Evolutionary conservation across 768 basidiomycete genomes (phyloP).

Genomic region (Suillus fuscotomentosus): DNA sequence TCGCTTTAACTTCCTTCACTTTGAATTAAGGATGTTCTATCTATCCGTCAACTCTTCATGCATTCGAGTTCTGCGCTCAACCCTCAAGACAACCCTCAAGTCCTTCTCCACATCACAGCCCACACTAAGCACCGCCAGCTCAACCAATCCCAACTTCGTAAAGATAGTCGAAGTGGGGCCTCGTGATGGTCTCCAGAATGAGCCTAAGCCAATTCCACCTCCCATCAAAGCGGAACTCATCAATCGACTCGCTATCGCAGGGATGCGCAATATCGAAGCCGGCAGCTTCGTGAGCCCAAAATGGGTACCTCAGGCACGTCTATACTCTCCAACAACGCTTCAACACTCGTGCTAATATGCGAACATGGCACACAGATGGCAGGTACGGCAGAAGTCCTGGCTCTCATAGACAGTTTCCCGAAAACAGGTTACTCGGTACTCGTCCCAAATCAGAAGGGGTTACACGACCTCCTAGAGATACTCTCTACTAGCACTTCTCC

Average conservation of each 20-base stretch:
- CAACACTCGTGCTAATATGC: neutral
- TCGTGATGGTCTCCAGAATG: conserved; percentile 90
- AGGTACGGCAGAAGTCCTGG: conserved; percentile 75
- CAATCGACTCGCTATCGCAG: conserved; percentile 67
- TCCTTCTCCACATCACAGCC: conserved; percentile 1
- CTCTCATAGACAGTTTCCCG: conserved; percentile 48
- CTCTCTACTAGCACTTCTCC: conserved; percentile 34
- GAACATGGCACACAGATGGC: conserved; percentile 63
- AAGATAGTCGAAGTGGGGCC: conserved; percentile 88
- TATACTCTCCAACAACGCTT: neutral
- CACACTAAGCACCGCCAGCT: neutral
- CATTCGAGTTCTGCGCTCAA: neutral
- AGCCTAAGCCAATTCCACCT: conserved; percentile 69
- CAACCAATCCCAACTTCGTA: conserved; percentile 11
- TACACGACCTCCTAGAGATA: conserved; percentile 64
- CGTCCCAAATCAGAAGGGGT: conserved; percentile 76
- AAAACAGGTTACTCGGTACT: conserved; percentile 76
- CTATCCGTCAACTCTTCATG: neutral
- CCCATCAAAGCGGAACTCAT: conserved; percentile 80
- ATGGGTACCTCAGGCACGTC: conserved; percentile 85
- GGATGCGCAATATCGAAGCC: conserved; percentile 69
- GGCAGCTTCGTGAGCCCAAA: conserved; percentile 93
- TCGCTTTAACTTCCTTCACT: neutral
- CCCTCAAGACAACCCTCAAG: neutral
- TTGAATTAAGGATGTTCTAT: neutral